Conservation (phyloP, 495 filamentous ascomycete genomes). For the Entonaema liquescens region DNA sequence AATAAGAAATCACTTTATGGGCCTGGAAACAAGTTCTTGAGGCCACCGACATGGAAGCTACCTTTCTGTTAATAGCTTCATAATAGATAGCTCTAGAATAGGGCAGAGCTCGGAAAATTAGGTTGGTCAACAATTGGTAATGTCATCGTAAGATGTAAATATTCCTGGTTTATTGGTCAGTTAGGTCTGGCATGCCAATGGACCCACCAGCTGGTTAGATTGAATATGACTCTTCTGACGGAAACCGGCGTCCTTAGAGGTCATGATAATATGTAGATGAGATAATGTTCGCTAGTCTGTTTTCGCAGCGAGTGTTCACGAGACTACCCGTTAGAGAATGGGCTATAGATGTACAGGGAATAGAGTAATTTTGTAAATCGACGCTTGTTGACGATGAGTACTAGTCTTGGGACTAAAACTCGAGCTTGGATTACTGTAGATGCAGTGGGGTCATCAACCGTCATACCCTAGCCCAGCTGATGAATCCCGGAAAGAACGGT, state of each 20-base stretch:
- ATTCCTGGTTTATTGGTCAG: slow-evolving; percentile 8
- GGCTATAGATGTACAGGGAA: background rate
- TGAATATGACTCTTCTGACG: slow-evolving; percentile 7
- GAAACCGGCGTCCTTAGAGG: background rate
- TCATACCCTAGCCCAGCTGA: slow-evolving; percentile 36
- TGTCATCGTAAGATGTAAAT: slow-evolving; percentile 14
- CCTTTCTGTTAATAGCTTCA: background rate
- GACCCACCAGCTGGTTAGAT: slow-evolving; percentile 1
- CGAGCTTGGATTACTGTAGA: slow-evolving; percentile 11
- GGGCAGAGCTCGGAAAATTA: background rate
- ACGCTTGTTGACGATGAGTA: slow-evolving; percentile 3
- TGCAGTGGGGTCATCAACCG: slow-evolving; percentile 24
- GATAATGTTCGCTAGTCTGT: background rate
- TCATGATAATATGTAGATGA: slow-evolving; percentile 1
- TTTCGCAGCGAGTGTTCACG: background rate
- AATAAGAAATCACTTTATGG: background rate
- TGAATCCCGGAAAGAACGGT: slow-evolving; percentile 31
- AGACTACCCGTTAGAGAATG: background rate
- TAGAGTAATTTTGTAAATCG: background rate
- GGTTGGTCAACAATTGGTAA: background rate
- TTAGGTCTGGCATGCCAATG: slow-evolving; percentile 8
- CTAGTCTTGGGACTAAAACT: slow-evolving; percentile 11
- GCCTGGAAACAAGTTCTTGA: background rate
- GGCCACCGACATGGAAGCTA: background rate
- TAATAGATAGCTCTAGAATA: slow-evolving; percentile 1